A percentile compares a stretch with the other conserved stretches of the same genome.
Conservation (phyloP, 345 rosid species). For the Lenwebbia sp. region DNA sequence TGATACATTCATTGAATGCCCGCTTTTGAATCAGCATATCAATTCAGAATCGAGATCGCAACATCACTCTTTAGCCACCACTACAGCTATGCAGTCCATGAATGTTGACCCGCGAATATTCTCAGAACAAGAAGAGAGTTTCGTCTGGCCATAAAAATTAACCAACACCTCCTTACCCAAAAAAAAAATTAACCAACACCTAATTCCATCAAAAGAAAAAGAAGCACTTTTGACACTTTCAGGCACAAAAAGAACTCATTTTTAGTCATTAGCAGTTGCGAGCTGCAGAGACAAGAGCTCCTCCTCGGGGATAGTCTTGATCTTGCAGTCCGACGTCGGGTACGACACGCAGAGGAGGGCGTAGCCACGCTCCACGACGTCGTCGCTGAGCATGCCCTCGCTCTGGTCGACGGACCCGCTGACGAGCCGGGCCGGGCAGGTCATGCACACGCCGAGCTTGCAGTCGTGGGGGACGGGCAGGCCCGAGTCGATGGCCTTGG, state of each 20-base stretch:
- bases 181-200: background rate
- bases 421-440: slow-evolving; percentile 80
- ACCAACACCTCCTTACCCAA: background rate
- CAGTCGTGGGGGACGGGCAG: slow-evolving; percentile 77
- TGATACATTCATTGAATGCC: background rate
- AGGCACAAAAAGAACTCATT: background rate
- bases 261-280: slow-evolving; percentile 78
- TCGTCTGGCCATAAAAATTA: background rate
- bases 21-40: background rate
- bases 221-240: background rate
- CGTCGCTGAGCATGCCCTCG: slow-evolving; percentile 96
- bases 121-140: background rate
- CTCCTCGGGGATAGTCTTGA: slow-evolving; percentile 86
- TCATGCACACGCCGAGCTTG: slow-evolving; percentile 97
- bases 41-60: background rate
- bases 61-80: background rate
- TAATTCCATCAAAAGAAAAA: background rate
- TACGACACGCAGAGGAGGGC: slow-evolving; percentile 74
- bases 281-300: slow-evolving; percentile 77
- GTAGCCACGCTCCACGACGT: slow-evolving; percentile 84
- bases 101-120: background rate
- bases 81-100: background rate
- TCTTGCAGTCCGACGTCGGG: slow-evolving; percentile 73
- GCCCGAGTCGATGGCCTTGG: slow-evolving; percentile 78
- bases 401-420: slow-evolving; percentile 81